Conservation (phyloP, 2,329 filamentous ascomycete species). For the Cercospora sesami region DNA sequence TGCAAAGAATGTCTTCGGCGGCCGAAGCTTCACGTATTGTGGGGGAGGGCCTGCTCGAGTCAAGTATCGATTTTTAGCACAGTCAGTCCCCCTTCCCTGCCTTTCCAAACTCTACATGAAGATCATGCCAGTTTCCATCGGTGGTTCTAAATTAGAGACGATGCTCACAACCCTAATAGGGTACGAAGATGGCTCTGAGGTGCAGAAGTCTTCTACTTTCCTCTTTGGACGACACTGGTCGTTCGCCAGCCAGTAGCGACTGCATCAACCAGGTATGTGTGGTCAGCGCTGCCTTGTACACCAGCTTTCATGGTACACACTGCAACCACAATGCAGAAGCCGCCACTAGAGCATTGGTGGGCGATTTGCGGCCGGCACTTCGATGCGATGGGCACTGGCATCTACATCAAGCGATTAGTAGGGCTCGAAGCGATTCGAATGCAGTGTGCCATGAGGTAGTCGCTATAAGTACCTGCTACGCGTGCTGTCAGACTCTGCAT, state of each 20-base stretch:
- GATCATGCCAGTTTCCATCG: neutral
- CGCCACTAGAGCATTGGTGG: neutral
- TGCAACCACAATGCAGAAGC: neutral
- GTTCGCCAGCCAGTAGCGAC: neutral
- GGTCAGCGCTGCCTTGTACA: neutral
- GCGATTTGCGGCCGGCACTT: neutral
- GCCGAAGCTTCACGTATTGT: neutral
- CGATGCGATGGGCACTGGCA: neutral
- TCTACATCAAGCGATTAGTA: neutral
- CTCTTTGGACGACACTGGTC: neutral
- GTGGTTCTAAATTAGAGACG: neutral
- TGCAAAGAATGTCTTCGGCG: neutral
- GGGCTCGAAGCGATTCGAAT: neutral
- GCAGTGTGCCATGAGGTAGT: neutral
- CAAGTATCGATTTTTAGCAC: neutral
- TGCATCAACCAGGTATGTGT: neutral
- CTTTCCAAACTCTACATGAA: neutral
- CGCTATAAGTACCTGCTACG: neutral
- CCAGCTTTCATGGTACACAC: neutral
- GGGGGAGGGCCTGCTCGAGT: neutral
- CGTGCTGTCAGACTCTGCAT: neutral
- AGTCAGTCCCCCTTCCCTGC: neutral
- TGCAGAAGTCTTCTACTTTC: neutral
- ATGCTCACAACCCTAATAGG: neutral
- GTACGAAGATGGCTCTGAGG: neutral